Base-by-base conservation (phyloP, 2,329 filamentous ascomycete species). In the Venturia aucupariae region DNA sequence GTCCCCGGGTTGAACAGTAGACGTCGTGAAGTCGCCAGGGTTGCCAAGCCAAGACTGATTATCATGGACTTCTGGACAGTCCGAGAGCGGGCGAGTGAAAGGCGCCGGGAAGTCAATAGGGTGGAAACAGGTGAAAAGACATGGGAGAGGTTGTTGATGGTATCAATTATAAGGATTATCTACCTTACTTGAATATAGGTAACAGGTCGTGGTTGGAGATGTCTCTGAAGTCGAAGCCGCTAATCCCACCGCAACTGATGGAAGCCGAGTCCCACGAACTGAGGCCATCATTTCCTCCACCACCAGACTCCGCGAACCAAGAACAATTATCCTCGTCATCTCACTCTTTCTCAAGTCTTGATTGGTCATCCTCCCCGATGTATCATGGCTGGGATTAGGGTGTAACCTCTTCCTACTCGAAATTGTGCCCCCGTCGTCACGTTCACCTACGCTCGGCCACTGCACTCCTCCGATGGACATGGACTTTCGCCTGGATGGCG, bases 401-500 rank as follows among this genome's bases (percentile, higher is more conserved):
- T 35, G 11, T 57, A 57, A 30, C 19, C 51, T 35, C 51, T 57
- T 35, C 27, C 35, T 57, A 32, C 51, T 35, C 48, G 24, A 30
- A 54, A 54, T 54, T 46, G n/a, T 13, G 13, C 48, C 27, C 17
- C 51, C 51, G 35, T 57, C 35, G 51, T 57, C 51, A 57, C 51
- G 51, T 57, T 57, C 19, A 8, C 30, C 30, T 57, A n/a, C 51
- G 51, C 51, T 57, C 51, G 51, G 51, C 51, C 48, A 57, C 27
- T 32, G 51, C 27, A n/a, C 30, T n/a, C 27, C 51, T 19, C 30
- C 48, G 11, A 57, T 57, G 51, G 51, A 57, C 51, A 57, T 57
- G 51, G 30, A 57, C 51, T 57, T 57, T n/a, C 51, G 51, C 60
- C 59, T 46, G 22, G 32, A 62, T 2, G 42, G 27, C 62, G 41